A percentile compares a stretch with the other conserved stretches of the same genome.
phyloP scores from a whole-genome alignment of 495 filamentous ascomycete genomes.

The Tuber microsphaerosporum region DNA sequence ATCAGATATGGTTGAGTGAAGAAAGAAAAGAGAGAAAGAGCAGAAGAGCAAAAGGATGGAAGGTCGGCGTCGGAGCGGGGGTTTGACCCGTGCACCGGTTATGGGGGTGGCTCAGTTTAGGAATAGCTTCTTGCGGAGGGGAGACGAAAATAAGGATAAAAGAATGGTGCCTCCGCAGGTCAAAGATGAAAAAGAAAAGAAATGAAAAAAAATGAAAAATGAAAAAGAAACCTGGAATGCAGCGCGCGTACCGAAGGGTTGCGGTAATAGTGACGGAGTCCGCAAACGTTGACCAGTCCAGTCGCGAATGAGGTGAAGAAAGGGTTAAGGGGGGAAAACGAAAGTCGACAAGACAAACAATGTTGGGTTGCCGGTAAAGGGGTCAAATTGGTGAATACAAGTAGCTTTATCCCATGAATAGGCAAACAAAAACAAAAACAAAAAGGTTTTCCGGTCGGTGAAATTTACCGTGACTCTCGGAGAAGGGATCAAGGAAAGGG shows the following conservation, averaged over 20 bases:
- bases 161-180: background rate
- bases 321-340: background rate
- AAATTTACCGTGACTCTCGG: background rate
- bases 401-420: background rate
- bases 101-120: background rate
- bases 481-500: background rate
- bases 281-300: background rate
- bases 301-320: background rate
- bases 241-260: background rate
- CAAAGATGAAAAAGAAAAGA: background rate
- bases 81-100: background rate
- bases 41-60: background rate
- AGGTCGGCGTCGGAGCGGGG: background rate
- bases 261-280: background rate
- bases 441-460: background rate
- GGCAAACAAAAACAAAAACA: background rate
- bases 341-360: background rate
- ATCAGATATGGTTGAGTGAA: background rate
- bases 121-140: background rate
- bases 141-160: background rate
- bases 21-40: constrained; percentile 1
- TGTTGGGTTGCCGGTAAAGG: background rate
- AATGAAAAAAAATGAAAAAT: background rate
- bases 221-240: background rate
- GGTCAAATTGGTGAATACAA: background rate